Percentiles rank a stretch among this genome's conserved stretches.
Evolutionary conservation across 2,329 filamentous ascomycete species (phyloP).

Genomic region (Fusarium caatingaense): DNA sequence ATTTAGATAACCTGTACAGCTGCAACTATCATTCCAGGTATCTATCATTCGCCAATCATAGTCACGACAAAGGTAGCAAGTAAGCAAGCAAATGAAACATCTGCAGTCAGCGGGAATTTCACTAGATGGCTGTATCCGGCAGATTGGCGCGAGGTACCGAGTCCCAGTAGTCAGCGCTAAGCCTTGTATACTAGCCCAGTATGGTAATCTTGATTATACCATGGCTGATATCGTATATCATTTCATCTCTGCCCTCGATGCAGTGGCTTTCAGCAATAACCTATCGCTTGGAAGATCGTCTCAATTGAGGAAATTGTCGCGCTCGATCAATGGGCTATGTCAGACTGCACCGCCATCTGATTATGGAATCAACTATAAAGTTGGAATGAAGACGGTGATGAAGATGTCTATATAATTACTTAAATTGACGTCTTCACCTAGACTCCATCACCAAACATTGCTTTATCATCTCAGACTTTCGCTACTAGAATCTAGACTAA

Average conservation of each 20-base stretch:
- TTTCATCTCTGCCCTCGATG: not conserved
- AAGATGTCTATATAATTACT: not conserved
- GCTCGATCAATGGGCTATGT: not conserved
- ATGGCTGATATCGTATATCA: not conserved
- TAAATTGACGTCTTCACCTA: accelerated
- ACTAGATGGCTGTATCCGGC: not conserved
- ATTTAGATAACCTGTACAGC: no score
- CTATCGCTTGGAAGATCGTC: not conserved
- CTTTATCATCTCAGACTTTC: not conserved
- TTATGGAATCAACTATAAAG: not conserved
- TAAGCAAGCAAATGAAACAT: not conserved
- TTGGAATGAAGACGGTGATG: accelerated
- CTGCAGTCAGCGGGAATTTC: not conserved
- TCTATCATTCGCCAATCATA: no score
- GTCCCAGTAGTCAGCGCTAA: not conserved
- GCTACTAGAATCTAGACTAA: accelerated
- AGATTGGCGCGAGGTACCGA: not conserved
- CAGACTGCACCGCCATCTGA: not conserved
- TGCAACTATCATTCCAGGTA: no score
- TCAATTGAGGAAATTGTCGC: not conserved
- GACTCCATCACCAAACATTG: accelerated
- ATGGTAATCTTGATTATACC: not conserved
- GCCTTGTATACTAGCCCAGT: not conserved
- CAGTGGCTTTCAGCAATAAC: not conserved
- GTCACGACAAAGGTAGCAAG: accelerated